These are phyloP conservation scores for Nematodospora valgi DNA, from an alignment of 805 yeast species.

Conservation along the genomic window DNA sequence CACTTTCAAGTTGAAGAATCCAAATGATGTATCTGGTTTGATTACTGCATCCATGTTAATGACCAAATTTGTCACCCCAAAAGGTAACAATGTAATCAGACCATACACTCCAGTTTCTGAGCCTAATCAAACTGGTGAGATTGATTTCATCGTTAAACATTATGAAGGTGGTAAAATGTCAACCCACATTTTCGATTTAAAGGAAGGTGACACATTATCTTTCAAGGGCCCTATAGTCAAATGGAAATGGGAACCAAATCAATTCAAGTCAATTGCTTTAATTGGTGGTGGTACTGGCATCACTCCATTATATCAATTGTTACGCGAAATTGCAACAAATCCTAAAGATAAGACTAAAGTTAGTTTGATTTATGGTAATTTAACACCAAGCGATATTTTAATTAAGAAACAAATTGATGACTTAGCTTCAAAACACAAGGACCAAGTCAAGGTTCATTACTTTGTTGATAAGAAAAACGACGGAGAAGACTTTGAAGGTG, in stretches of 20 bases:
- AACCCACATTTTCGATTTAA: constrained; percentile 63
- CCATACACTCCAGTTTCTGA: constrained; percentile 87
- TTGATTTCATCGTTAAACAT: constrained; percentile 79
- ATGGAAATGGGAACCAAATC: constrained; percentile 88
- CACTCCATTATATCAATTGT: constrained; percentile 89
- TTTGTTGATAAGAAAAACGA: constrained; percentile 67
- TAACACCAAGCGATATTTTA: constrained; percentile 75
- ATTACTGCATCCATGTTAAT: constrained; percentile 74
- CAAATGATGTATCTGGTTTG: constrained; percentile 72
- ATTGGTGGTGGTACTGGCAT: constrained; percentile 98
- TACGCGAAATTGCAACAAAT: constrained; percentile 71
- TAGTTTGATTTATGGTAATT: constrained; percentile 74
- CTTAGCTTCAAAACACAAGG: constrained; percentile 63
- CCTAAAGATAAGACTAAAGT: constrained; percentile 89
- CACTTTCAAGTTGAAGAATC: constrained; percentile 63
- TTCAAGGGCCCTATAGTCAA: constrained; percentile 93
- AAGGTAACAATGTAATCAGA: constrained; percentile 84
- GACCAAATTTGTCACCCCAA: constrained; percentile 76
- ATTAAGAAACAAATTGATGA: constrained; percentile 74
- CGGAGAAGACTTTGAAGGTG: constrained; percentile 46
- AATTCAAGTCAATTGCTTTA: constrained; percentile 72
- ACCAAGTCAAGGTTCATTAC: constrained; percentile 73
- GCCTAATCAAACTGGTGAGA: constrained; percentile 61
- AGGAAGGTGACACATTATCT: constrained; percentile 75
- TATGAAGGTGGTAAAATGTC: constrained; percentile 87